These are phyloP conservation scores for Tricladium varicosporioides DNA, from an alignment of 2,329 filamentous ascomycete species.

Conservation along the genomic window DNA sequence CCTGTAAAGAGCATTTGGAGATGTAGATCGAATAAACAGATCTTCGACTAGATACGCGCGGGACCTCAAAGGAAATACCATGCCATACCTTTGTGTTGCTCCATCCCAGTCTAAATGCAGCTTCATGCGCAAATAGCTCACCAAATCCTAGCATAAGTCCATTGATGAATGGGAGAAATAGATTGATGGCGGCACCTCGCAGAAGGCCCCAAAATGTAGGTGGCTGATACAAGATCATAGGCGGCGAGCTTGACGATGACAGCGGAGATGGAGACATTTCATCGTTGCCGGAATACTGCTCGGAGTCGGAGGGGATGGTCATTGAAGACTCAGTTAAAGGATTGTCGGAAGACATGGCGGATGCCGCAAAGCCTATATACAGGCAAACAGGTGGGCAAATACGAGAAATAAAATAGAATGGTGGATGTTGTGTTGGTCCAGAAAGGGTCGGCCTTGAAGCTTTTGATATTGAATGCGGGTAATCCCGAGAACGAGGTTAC, in stretches of 20 bases:
- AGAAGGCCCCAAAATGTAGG: slow-evolving; percentile 84
- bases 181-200: slow-evolving; percentile 88
- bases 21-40: no score
- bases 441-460: slow-evolving; percentile 6
- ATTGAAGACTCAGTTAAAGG: slow-evolving; percentile 70
- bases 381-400: background rate
- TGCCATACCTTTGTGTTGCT: slow-evolving; percentile 79
- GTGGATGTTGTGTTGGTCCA: background rate
- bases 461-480: slow-evolving; percentile 9
- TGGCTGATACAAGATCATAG: slow-evolving; percentile 82
- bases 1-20: no score
- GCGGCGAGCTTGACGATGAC: slow-evolving; percentile 59
- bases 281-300: slow-evolving; percentile 71
- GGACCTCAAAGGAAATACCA: background rate
- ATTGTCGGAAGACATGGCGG: slow-evolving; percentile 54
- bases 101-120: slow-evolving; percentile 91
- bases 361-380: background rate
- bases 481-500: background rate
- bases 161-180: slow-evolving; percentile 94
- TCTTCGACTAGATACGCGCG: no score
- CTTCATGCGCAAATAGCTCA: slow-evolving; percentile 94
- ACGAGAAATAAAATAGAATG: background rate
- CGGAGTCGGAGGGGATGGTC: slow-evolving; percentile 79
- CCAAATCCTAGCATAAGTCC: slow-evolving; percentile 98
- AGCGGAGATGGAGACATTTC: slow-evolving; percentile 59